Evolutionary conservation across 2,329 filamentous ascomycete genomes (phyloP), one percentile per base, ranked within the genome.

Genomic region (Sarocladium strictum): DNA sequence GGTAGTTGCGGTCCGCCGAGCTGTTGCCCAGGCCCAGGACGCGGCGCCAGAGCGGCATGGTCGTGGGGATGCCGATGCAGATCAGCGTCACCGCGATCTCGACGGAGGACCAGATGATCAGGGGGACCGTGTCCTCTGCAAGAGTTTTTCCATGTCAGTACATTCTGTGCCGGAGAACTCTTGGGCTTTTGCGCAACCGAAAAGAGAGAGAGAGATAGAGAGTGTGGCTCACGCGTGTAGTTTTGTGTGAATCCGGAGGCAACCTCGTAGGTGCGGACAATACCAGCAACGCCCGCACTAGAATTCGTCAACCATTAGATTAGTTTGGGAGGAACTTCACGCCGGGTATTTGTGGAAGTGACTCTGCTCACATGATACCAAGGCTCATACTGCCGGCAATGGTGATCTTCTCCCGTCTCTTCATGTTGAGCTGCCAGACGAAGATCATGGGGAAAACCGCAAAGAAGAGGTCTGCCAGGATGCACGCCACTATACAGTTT

Each of bases 381-480:
- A 72, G 55, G 53, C 71, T 73, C 57, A 74, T 65, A 54, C 70
- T 67, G 26, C 63, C 59, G 1, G 68, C 65, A 14, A 75, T 64
- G 43, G 69, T 65, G 26, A 73, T 62, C 60, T 73, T 74, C 49
- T 75, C 72, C 10, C 69, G 64, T 17, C 64, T 65, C 19, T 68
- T 66, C 69, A 74, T 74, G 23, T 70, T 67, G 11, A 73, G 57
- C 3, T 67, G 65, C 70, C 70, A 72, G 23, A 74, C 64, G n/a
- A 74, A 62, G 7, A 71, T 64, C 70, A 71, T 74, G 0, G 72
- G 72, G 15, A 73, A 68, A 3, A 65, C 53, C 47, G 67, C 67
- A 49, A 69, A 69, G 55, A 67, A 67, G 49, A 71, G 67, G 54
- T 72, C 69, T 55, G 61, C 61, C 1, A 64, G 52, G n/a, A 67